Base-by-base conservation (phyloP, 2,329 filamentous ascomycete species). In the Gnomoniopsis sp. region DNA sequence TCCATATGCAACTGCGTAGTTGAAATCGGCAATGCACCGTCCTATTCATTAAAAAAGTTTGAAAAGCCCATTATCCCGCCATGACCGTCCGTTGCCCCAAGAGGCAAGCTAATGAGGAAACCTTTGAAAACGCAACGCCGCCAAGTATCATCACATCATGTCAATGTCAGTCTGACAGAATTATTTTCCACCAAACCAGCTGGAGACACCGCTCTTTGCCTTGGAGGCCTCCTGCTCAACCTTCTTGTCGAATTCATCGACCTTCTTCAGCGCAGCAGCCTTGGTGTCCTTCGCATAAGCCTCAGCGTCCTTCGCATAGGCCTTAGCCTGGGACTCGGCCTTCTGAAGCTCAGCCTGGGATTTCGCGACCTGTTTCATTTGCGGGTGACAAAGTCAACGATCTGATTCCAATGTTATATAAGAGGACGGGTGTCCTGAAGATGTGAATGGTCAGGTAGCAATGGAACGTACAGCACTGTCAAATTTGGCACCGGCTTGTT, bases 171-270 rank as follows among this genome's bases (percentile, higher is more conserved):
- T 19, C 17, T 44, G 41, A 10, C 41, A 19, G 14, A 19, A 19
- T 66, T 71, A 76, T 70, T 83, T 84, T 63, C 83, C 82, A 58
- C 91, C 88, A 69, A 97, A 96, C 93, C 92, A 97, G 72, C 89
- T 84, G 46, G 88, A 90, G 67, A 96, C 74, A 64, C 89, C 88
- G 68, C 86, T 85, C 86, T 96, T 96, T 48, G 91, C 89, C 79
- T 96, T 89, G 53, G 86, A 75, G 3, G 91, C 86, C 65, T 87
- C 86, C 65, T 90, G 79, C 78, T 93, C 89, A 54, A 96, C 88
- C 65, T 86, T 92, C 68, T 86, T 84, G 76, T 96, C 93, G 68
- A 93, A 88, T 72, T 88, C 85, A 74, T 97, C 88, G 53, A 95
- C 85, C 69, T 91, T 89, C 71, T 87, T 85, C 67, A 88, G 74